phyloP scores from a whole-genome alignment of 1,139 yeast species.

The Saccharomyces hybrid region DNA sequence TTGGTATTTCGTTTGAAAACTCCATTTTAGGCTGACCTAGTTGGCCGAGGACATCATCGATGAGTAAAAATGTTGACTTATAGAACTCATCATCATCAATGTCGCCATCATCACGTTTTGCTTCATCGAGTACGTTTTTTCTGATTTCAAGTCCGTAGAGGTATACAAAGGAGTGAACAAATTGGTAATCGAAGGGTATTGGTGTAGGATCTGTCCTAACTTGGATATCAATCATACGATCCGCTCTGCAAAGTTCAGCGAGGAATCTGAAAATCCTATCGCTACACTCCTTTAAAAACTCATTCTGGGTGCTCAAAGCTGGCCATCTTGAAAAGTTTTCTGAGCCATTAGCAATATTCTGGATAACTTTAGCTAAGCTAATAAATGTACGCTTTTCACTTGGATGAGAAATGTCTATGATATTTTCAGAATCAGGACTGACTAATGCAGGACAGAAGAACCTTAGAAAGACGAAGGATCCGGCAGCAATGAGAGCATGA shows the following conservation, averaged over 20 bases:
- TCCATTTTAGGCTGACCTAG: slow-evolving; percentile 40
- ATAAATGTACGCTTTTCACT: slow-evolving; percentile 66
- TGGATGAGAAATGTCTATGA: slow-evolving; percentile 34
- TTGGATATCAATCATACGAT: slow-evolving; percentile 14
- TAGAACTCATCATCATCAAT: slow-evolving; percentile 21
- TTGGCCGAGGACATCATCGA: slow-evolving; percentile 31
- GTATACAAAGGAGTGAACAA: slow-evolving; percentile 60
- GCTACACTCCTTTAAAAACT: slow-evolving; percentile 40
- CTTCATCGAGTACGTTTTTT: slow-evolving; percentile 30
- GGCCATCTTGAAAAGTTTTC: slow-evolving; percentile 55
- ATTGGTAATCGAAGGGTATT: slow-evolving; percentile 38
- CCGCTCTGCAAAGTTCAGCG: slow-evolving; percentile 29
- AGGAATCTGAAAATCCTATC: slow-evolving; percentile 44
- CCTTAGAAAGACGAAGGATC: slow-evolving; percentile 78
- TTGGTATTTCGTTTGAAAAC: slow-evolving; percentile 48
- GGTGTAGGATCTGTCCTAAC: slow-evolving; percentile 13
- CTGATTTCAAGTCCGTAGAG: slow-evolving; percentile 52
- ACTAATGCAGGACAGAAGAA: slow-evolving; percentile 88
- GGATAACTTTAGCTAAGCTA: slow-evolving; percentile 77
- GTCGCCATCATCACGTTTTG: slow-evolving; percentile 20
- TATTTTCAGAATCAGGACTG: slow-evolving; percentile 68
- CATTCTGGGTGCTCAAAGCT: slow-evolving; percentile 37
- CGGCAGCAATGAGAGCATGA: slow-evolving; percentile 60
- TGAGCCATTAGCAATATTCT: slow-evolving; percentile 80
- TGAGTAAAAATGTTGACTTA: slow-evolving; percentile 17